phyloP scores from a whole-genome alignment of 1,284 basidiomycete species.

The Filobasidium uniguttulatum region DNA sequence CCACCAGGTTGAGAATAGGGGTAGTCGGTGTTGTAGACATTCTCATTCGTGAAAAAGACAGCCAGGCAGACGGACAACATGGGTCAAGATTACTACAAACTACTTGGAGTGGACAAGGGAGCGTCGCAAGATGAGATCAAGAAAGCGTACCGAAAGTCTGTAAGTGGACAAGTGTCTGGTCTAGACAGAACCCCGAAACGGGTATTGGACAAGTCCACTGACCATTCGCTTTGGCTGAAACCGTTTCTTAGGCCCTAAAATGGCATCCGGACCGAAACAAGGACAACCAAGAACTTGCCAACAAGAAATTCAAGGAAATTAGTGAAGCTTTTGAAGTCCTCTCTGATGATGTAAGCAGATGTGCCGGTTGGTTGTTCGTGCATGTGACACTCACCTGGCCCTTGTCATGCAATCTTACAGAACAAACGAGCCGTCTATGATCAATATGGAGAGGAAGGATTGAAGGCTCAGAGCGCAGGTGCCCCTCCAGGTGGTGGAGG shows the following conservation, averaged over 20 bases:
- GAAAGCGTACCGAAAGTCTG: constrained; percentile 14
- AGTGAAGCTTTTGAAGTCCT: constrained; percentile 92
- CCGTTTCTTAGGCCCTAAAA: constrained; percentile 56
- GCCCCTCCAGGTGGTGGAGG: constrained; percentile 38
- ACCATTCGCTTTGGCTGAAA: neutral
- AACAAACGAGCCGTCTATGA: constrained; percentile 89
- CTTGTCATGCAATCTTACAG: constrained; percentile 27
- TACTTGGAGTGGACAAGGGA: constrained; percentile 22
- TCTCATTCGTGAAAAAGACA: too few relatives aligned
- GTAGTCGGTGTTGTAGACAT: too few relatives aligned
- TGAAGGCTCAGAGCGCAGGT: constrained; percentile 48
- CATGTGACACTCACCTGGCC: neutral
- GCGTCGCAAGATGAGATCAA: constrained; percentile 11
- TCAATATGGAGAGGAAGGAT: constrained; percentile 88
- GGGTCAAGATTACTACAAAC: constrained; percentile 16
- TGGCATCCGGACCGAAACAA: constrained; percentile 85
- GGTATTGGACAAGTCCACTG: neutral
- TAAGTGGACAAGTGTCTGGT: neutral
- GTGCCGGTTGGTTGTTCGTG: too few relatives aligned
- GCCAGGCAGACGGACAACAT: constrained; percentile 7
- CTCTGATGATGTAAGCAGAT: constrained; percentile 48
- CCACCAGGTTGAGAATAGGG: too few relatives aligned
- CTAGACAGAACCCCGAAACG: too few relatives aligned
- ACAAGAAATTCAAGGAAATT: constrained; percentile 86
- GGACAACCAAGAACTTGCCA: constrained; percentile 62